Conservation (phyloP, 805 yeast genomes). For the Lipomyces yamanashiensis region DNA sequence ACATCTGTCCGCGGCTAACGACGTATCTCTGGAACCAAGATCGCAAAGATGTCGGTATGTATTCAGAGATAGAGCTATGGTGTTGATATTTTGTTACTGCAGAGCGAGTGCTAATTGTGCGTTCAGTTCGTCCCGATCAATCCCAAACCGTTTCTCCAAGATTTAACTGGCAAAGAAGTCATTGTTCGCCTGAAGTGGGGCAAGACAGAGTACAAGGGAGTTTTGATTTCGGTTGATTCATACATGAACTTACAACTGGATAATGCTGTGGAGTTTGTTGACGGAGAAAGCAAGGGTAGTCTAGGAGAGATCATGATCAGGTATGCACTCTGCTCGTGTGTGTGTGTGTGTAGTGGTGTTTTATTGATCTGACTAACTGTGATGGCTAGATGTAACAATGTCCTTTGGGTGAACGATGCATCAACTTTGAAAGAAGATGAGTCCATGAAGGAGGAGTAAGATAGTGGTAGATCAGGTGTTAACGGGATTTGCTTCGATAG, state of each 20-base stretch:
- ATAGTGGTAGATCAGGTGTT: neutral
- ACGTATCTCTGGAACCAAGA: neutral
- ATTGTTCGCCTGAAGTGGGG: conserved; percentile 88
- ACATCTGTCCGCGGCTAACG: neutral
- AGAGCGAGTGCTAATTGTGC: neutral
- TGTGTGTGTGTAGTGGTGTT: neutral
- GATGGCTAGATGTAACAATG: conserved; percentile 76
- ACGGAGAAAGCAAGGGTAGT: conserved; percentile 54
- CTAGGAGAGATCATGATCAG: conserved; percentile 78
- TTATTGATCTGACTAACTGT: neutral
- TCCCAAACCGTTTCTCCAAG: conserved; percentile 88
- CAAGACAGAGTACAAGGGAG: conserved; percentile 83
- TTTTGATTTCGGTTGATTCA: conserved; percentile 77
- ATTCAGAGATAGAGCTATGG: neutral
- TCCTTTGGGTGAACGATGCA: conserved; percentile 60
- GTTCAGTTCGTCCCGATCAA: conserved; percentile 62
- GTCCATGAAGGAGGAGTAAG: conserved; percentile 18
- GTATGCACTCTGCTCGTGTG: conserved; percentile 33
- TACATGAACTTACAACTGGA: conserved; percentile 88
- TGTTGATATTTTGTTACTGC: neutral
- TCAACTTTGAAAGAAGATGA: conserved; percentile 15
- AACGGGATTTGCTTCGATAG: conserved; percentile 14
- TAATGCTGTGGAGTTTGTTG: conserved; percentile 59
- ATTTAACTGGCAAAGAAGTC: conserved; percentile 71
- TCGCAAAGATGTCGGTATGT: conserved; percentile 9